Base-by-base conservation (phyloP, 495 filamentous ascomycete species). In the Aspergillus cristatus region DNA sequence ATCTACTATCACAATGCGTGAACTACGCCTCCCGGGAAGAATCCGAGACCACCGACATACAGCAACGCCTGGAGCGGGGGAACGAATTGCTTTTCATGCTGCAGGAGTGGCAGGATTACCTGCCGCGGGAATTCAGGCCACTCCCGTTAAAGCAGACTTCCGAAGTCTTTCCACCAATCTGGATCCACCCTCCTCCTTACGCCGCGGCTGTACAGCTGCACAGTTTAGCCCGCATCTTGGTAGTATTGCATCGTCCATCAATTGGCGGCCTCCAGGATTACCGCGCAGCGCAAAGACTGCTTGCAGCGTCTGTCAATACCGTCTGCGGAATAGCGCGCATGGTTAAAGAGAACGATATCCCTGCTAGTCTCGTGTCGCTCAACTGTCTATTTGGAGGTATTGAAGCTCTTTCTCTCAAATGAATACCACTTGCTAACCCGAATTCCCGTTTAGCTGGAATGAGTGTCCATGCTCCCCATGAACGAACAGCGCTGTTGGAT, bases 381-480 rank as follows among this genome's bases (percentile, higher is more conserved):
- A 38, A 58, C n/a, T 53, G 48, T 38, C 31, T 55, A 17, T 55
- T 50, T 42, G 54, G 54, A 41, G 54, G 54, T 58, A 51, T n/a
- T n/a, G n/a, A n/a, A 34, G 38, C n/a, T 37, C n/a, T 11, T 15
- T 5, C 26, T 13, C 5, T 12, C 6, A 3, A 4, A n/a, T n/a
- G n/a, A n/a, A n/a, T n/a, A n/a, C n/a, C n/a, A n/a, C n/a, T n/a
- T n/a, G n/a, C n/a, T n/a, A n/a, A n/a, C n/a, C n/a, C n/a, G n/a
- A n/a, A n/a, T n/a, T n/a, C n/a, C n/a, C 8, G 30, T 20, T 14
- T 15, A 58, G 54, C 54, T 18, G 54, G 54, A 18, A 50, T 55
- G 46, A 46, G 51, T 34, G 54, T 55, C 1, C 44, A 50, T 16
- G 47, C 48, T 14, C 51, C 54, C 3, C 42, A 55, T 31, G 54